These are phyloP conservation scores for Lactarius evosmus DNA, from an alignment of 768 basidiomycete genomes.

Conservation along the genomic window DNA sequence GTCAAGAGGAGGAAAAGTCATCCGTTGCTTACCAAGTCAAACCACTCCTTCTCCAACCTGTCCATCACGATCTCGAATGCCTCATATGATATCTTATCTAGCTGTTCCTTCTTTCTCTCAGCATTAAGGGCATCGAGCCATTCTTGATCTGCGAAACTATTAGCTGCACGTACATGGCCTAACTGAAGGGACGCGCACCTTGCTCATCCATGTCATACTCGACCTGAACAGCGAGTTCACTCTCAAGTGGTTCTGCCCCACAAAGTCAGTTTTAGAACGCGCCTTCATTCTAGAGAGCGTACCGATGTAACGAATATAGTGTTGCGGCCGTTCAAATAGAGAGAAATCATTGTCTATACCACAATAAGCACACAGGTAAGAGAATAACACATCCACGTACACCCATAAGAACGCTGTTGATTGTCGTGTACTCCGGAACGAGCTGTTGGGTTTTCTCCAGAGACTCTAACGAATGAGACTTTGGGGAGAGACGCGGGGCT, in stretches of 20 bases:
- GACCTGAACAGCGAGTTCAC: constrained; percentile 86
- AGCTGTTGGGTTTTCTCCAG: constrained; percentile 59
- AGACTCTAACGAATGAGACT: constrained; percentile 62
- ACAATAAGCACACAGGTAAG: background rate
- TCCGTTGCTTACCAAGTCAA: constrained; percentile 78
- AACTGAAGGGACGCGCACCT: constrained; percentile 46
- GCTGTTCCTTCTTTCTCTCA: constrained; percentile 74
- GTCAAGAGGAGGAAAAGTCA: constrained; percentile 18
- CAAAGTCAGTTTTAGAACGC: background rate
- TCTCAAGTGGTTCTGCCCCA: constrained; percentile 79
- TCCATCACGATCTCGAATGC: constrained; percentile 97
- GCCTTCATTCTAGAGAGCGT: constrained; percentile 29
- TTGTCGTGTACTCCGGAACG: constrained; percentile 62
- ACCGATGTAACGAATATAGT: constrained; percentile 93
- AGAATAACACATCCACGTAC: constrained; percentile 42
- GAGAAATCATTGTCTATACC: constrained; percentile 60
- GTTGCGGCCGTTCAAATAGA: constrained; percentile 71
- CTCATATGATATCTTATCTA: constrained; percentile 74
- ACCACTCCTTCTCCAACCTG: constrained; percentile 98
- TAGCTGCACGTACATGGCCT: background rate
- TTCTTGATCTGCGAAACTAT: constrained; percentile 66
- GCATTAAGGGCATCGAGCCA: constrained; percentile 87
- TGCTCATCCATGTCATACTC: constrained; percentile 99
- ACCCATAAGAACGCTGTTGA: constrained; percentile 68
- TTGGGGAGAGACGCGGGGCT: constrained; percentile 51